A percentile compares a stretch with the other conserved stretches of the same genome.
Evolutionary conservation across 1,284 basidiomycete genomes (phyloP).

Genomic region (Meira nashicola): DNA sequence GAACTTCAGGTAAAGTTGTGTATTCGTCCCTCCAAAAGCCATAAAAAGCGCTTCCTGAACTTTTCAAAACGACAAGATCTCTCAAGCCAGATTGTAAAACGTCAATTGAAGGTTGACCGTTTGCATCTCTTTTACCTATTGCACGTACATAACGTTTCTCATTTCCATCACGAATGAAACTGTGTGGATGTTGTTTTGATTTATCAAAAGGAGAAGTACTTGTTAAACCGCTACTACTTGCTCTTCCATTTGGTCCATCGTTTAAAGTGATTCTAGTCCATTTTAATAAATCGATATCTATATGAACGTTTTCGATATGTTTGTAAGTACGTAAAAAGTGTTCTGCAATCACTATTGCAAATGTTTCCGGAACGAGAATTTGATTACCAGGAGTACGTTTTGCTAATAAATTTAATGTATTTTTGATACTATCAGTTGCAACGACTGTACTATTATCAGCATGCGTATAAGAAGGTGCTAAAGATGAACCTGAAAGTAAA

Average conservation of each 20-base stretch:
- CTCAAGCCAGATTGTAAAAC: slow-evolving; percentile 34
- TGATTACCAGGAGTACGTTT: slow-evolving; percentile 24
- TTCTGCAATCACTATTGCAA: slow-evolving; percentile 77
- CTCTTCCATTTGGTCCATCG: not conserved
- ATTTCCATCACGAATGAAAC: slow-evolving; percentile 82
- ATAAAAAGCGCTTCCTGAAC: slow-evolving; percentile 78
- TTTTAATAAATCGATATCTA: slow-evolving; percentile 74
- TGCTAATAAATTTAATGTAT: slow-evolving; percentile 67
- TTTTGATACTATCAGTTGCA: slow-evolving; percentile 66
- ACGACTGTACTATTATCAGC: slow-evolving; percentile 43
- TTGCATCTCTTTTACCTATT: slow-evolving; percentile 56
- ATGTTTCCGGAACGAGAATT: slow-evolving; percentile 65
- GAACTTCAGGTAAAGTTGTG: slow-evolving; percentile 64
- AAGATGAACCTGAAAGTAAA: slow-evolving; percentile 32
- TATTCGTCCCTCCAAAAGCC: slow-evolving; percentile 79
- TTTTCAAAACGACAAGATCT: slow-evolving; percentile 69
- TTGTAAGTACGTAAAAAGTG: slow-evolving; percentile 79
- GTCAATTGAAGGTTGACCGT: slow-evolving; percentile 57
- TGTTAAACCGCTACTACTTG: not conserved
- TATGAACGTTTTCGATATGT: slow-evolving; percentile 66
- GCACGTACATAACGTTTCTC: slow-evolving; percentile 73
- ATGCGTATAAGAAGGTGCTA: slow-evolving; percentile 33
- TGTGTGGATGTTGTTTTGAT: slow-evolving; percentile 64
- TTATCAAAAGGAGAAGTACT: slow-evolving; percentile 35
- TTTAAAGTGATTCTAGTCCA: slow-evolving; percentile 73